phyloP scores from a whole-genome alignment of 2,329 filamentous ascomycete genomes.

The Epicoccum nigrum region DNA sequence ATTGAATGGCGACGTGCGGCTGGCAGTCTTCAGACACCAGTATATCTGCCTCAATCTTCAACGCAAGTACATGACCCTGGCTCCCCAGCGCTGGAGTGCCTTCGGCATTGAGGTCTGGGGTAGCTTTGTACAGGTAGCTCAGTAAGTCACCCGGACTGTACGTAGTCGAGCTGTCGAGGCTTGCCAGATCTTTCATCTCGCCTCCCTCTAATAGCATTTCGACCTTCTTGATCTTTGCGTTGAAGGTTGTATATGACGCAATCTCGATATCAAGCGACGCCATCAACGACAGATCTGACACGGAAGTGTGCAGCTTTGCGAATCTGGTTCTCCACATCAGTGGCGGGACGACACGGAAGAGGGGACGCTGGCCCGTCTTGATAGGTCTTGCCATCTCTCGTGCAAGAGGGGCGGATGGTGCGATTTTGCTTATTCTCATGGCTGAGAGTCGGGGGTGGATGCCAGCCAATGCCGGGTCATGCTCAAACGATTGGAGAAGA shows the following conservation, averaged over 20 bases:
- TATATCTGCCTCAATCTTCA: slow-evolving; percentile 66
- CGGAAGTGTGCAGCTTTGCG: slow-evolving; percentile 66
- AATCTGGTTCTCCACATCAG: slow-evolving; percentile 77
- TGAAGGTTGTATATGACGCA: slow-evolving; percentile 71
- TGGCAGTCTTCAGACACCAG: slow-evolving; percentile 63
- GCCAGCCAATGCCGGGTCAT: slow-evolving; percentile 67
- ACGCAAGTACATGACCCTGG: slow-evolving; percentile 55
- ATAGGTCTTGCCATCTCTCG: slow-evolving; percentile 69
- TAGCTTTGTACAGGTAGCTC: slow-evolving; percentile 74
- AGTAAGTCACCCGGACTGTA: slow-evolving; percentile 76
- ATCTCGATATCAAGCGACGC: slow-evolving; percentile 77
- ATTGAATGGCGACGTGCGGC: slow-evolving; percentile 68
- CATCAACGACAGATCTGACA: slow-evolving; percentile 61
- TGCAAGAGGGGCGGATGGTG: slow-evolving; percentile 66
- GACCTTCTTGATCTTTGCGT: slow-evolving; percentile 67
- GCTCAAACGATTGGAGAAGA: slow-evolving; percentile 74
- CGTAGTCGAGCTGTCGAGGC: slow-evolving; percentile 61
- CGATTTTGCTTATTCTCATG: slow-evolving; percentile 74
- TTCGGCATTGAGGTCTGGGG: slow-evolving; percentile 50
- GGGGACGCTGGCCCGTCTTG: slow-evolving; percentile 66
- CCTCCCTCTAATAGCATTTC: slow-evolving; percentile 64
- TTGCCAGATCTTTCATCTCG: slow-evolving; percentile 58
- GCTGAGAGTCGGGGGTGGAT: slow-evolving; percentile 73
- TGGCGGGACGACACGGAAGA: slow-evolving; percentile 69
- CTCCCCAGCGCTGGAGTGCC: slow-evolving; percentile 54